Evolutionary conservation across 2,329 filamentous ascomycete genomes (phyloP).

Genomic region (Claviceps pusilla): DNA sequence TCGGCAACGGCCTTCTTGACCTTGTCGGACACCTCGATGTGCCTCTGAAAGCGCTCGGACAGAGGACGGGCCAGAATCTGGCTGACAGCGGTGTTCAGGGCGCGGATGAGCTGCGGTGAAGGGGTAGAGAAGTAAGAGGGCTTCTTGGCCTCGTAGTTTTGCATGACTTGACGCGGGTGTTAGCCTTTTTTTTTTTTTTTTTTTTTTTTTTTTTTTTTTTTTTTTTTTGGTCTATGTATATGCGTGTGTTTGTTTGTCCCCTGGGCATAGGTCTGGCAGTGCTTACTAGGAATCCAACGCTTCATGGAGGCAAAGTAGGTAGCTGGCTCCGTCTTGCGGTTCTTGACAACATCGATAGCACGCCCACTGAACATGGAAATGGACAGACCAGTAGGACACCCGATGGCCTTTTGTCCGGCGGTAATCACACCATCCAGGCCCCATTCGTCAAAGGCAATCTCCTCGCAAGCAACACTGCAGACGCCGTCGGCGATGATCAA

Average conservation of each 20-base stretch:
- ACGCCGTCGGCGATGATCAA: slow-evolving; percentile 89
- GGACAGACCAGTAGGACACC: slow-evolving; percentile 81
- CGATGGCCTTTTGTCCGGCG: slow-evolving; percentile 92
- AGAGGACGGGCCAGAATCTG: slow-evolving; percentile 75
- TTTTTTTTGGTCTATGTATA: no score
- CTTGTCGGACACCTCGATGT: slow-evolving; percentile 64
- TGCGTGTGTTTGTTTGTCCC: no score
- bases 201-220: background rate
- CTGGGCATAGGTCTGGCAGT: slow-evolving; percentile 4
- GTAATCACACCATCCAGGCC: slow-evolving; percentile 84
- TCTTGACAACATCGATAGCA: slow-evolving; percentile 67
- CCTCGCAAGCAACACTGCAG: slow-evolving; percentile 90
- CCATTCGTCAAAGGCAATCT: slow-evolving; percentile 94
- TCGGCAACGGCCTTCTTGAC: slow-evolving; percentile 72
- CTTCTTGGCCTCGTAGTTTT: slow-evolving; percentile 97
- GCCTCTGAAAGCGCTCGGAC: slow-evolving; percentile 66
- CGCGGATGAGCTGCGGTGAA: slow-evolving; percentile 83
- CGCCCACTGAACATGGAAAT: slow-evolving; percentile 88
- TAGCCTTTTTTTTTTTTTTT: background rate
- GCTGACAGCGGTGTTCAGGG: slow-evolving; percentile 73
- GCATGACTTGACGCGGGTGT: slow-evolving; percentile 54
- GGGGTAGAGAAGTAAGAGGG: slow-evolving; percentile 96
- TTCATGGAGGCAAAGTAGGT: slow-evolving; percentile 94
- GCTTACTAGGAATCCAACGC: slow-evolving; percentile 83
- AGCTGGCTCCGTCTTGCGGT: slow-evolving; percentile 63